These are phyloP conservation scores for Cyclaneusma minus DNA, from an alignment of 2,329 filamentous ascomycete species.

Conservation along the genomic window DNA sequence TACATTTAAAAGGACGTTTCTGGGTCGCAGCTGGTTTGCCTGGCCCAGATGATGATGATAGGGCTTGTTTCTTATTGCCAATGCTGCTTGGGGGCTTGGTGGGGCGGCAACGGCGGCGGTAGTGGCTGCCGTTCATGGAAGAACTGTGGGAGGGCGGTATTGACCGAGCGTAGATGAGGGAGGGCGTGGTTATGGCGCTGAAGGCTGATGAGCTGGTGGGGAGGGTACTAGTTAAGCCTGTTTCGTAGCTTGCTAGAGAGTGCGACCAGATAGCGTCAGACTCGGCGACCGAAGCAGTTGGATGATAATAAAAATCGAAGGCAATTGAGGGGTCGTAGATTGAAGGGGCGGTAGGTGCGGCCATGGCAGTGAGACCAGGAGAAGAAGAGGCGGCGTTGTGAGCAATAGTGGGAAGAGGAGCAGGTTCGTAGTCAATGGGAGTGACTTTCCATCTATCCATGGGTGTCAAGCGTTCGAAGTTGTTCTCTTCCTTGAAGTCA, in stretches of 20 bases:
- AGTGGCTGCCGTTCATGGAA: constrained; percentile 38
- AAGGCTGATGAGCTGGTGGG: constrained; percentile 2
- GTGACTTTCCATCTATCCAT: constrained; percentile 5
- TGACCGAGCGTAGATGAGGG: too few relatives aligned
- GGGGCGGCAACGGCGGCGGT: constrained; percentile 33
- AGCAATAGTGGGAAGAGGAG: constrained; percentile 3
- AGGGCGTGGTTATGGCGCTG: constrained; percentile 7
- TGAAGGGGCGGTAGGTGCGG: constrained; percentile 9
- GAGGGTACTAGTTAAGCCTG: constrained; percentile 2
- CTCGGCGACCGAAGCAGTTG: constrained; percentile 2
- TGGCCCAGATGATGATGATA: too few relatives aligned
- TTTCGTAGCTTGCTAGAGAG: constrained; percentile 4
- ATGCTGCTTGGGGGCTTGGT: constrained; percentile 25
- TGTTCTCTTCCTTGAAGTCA: too few relatives aligned
- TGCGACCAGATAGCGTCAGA: constrained; percentile 3
- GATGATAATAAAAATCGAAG: constrained; percentile 1
- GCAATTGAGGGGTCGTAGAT: constrained; percentile 1
- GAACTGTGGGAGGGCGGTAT: too few relatives aligned
- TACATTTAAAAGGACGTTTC: constrained; percentile 37
- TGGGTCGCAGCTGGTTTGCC: constrained; percentile 15
- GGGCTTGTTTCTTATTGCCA: too few relatives aligned
- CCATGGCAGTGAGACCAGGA: constrained; percentile 3
- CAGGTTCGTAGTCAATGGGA: constrained; percentile 4
- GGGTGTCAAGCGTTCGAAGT: constrained; percentile 13
- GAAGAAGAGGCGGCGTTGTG: constrained; percentile 3